Percentiles rank a stretch among this genome's conserved stretches.
Evolutionary conservation across 805 yeast genomes (phyloP).

Genomic region (Ogataea philodendri): DNA sequence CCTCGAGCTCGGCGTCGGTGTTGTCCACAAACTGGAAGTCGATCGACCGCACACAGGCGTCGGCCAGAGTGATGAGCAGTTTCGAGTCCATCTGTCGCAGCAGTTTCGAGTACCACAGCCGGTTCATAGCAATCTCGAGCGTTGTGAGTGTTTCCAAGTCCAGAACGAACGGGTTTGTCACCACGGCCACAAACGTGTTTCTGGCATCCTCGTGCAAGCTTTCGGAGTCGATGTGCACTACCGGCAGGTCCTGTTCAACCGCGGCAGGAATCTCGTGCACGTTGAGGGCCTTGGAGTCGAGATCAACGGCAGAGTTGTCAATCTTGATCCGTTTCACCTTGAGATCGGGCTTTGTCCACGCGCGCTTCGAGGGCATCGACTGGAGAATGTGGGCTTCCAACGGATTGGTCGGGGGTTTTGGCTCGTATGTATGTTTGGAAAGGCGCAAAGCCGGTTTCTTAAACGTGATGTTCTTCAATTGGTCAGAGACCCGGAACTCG

Average conservation of each 20-base stretch:
- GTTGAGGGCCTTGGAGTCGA: slow-evolving; percentile 6
- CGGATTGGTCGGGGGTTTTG: slow-evolving; percentile 1
- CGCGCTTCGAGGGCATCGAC: slow-evolving; percentile 15
- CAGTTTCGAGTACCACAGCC: slow-evolving; percentile 20
- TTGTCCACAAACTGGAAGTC: slow-evolving; percentile 26
- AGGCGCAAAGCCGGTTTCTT: slow-evolving; percentile 33
- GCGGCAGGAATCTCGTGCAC: neutral
- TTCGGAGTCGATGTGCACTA: slow-evolving; percentile 2
- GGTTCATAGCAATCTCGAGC: slow-evolving; percentile 25
- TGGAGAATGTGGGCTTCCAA: slow-evolving; percentile 20
- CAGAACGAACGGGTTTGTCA: slow-evolving; percentile 26
- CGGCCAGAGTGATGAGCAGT: slow-evolving; percentile 34
- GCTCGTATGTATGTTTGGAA: neutral
- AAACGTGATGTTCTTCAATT: slow-evolving; percentile 30
- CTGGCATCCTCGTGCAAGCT: slow-evolving; percentile 3
- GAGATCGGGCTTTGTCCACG: slow-evolving; percentile 27
- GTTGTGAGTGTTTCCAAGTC: slow-evolving; percentile 19
- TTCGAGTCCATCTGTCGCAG: slow-evolving; percentile 23
- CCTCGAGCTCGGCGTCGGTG: slow-evolving; percentile 3
- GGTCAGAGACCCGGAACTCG: slow-evolving; percentile 23
- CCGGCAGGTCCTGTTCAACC: neutral
- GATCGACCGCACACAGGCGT: slow-evolving; percentile 32
- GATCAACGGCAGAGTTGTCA: slow-evolving; percentile 8
- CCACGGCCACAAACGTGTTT: slow-evolving; percentile 5
- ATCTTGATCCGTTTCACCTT: slow-evolving; percentile 31